A percentile compares a stretch with the other conserved stretches of the same genome.
These are phyloP conservation scores for Fusarium sublunatum DNA, from an alignment of 2,329 filamentous ascomycete genomes.

Conservation along the genomic window DNA sequence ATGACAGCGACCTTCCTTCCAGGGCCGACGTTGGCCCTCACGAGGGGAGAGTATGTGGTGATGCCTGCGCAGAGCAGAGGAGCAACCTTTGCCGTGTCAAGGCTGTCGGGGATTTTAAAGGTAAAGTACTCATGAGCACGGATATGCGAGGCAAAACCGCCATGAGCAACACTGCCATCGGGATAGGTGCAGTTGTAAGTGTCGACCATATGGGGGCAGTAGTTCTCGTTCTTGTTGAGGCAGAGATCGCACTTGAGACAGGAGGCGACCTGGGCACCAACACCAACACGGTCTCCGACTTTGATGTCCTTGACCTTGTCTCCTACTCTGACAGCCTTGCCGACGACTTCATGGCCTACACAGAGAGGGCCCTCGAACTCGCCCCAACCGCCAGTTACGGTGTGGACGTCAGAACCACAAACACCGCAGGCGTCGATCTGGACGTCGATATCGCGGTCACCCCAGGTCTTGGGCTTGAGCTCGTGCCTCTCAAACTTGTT, in stretches of 20 bases:
- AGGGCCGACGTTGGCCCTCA: conserved; percentile 73
- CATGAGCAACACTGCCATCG: conserved; percentile 71
- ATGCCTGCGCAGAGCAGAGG: conserved; percentile 84
- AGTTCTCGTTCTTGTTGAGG: conserved; percentile 65
- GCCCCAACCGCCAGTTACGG: conserved; percentile 57
- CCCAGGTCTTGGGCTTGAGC: conserved; percentile 70
- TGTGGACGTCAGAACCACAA: conserved; percentile 72
- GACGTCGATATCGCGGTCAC: conserved; percentile 74
- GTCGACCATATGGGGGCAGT: conserved; percentile 65
- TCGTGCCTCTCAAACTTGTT: conserved; percentile 54
- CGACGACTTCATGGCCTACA: conserved; percentile 74
- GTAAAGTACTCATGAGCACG: conserved; percentile 68
- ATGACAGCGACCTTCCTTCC: conserved; percentile 76
- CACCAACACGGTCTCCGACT: conserved; percentile 69
- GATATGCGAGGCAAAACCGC: conserved; percentile 67
- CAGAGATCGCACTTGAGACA: conserved; percentile 55
- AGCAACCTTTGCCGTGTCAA: conserved; percentile 63
- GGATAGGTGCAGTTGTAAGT: conserved; percentile 70
- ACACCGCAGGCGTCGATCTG: conserved; percentile 74
- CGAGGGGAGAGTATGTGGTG: conserved; percentile 77
- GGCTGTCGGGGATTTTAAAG: conserved; percentile 66
- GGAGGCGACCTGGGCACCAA: conserved; percentile 40
- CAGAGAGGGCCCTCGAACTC: conserved; percentile 60
- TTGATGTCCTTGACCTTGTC: conserved; percentile 63
- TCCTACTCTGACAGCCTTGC: conserved; percentile 66